phyloP scores from a whole-genome alignment of 495 filamentous ascomycete genomes.

The Physcia stellaris region DNA sequence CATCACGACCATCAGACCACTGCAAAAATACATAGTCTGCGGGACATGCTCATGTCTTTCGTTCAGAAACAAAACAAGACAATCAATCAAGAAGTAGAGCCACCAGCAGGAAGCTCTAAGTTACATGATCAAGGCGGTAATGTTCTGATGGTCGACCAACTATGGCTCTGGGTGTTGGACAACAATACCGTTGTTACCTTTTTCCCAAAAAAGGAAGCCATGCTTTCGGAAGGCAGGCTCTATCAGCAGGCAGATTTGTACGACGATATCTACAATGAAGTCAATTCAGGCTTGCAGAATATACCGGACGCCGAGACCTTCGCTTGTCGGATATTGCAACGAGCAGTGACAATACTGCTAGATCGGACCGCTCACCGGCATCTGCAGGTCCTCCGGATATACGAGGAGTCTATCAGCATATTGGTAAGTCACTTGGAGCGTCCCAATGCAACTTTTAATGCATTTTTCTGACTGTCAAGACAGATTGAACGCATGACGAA shows the following conservation, averaged over 20 bases:
- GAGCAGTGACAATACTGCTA: constrained; percentile 46
- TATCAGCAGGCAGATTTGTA: constrained; percentile 37
- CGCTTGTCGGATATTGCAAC: constrained; percentile 9
- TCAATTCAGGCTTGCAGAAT: constrained; percentile 35
- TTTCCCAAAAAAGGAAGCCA: constrained; percentile 45
- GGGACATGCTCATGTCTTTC: too few relatives aligned
- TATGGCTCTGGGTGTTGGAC: constrained; percentile 53
- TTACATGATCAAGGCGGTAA: constrained; percentile 31
- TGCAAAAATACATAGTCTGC: too few relatives aligned
- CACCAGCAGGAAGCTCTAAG: too few relatives aligned
- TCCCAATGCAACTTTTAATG: too few relatives aligned
- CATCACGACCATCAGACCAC: too few relatives aligned
- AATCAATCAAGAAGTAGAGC: too few relatives aligned
- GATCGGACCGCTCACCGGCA: constrained; percentile 43
- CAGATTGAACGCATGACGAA: too few relatives aligned
- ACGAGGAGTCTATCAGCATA: constrained; percentile 50
- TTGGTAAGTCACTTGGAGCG: too few relatives aligned
- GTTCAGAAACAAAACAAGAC: too few relatives aligned
- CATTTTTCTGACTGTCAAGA: too few relatives aligned
- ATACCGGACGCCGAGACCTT: not conserved
- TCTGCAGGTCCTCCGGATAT: constrained; percentile 48
- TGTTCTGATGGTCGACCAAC: constrained; percentile 52
- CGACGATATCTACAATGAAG: constrained; percentile 49
- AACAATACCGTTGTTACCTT: constrained; percentile 40
- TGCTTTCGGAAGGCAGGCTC: constrained; percentile 40